A percentile compares a stretch with the other conserved stretches of the same genome.
Conservation (phyloP, 257 asterid species). For the Paraleonurus japonicus region DNA sequence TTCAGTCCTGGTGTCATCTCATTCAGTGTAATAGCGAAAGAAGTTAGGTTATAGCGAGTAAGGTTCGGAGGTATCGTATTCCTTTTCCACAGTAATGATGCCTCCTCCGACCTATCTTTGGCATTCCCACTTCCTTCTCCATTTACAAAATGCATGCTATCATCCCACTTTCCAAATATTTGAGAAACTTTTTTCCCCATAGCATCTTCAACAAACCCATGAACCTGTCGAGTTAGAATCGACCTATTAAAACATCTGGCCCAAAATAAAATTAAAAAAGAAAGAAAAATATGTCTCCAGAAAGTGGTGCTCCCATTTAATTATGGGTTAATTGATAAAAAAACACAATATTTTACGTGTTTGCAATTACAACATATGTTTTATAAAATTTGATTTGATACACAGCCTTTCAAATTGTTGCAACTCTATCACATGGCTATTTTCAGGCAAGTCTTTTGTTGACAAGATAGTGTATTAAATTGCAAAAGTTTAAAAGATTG, state of each 20-base stretch:
- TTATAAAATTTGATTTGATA: too few species aligned
- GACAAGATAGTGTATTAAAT: too few species aligned
- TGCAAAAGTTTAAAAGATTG: too few species aligned
- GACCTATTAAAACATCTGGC: slow-evolving; percentile 16
- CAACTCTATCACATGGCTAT: too few species aligned
- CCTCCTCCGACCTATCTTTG: slow-evolving; percentile 50
- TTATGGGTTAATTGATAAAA: too few species aligned
- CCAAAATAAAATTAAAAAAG: neutral
- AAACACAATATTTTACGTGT: too few species aligned
- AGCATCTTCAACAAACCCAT: slow-evolving; percentile 87
- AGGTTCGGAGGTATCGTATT: slow-evolving; percentile 53
- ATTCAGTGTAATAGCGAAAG: slow-evolving; percentile 82
- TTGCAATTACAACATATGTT: too few species aligned
- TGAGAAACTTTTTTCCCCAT: slow-evolving; percentile 64
- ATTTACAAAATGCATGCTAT: slow-evolving; percentile 58
- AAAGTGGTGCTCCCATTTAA: neutral
- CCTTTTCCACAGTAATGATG: slow-evolving; percentile 72
- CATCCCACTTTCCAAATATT: slow-evolving; percentile 91
- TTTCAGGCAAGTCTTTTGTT: too few species aligned
- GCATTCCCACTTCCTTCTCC: slow-evolving; percentile 60
- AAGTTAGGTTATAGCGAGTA: slow-evolving; percentile 80
- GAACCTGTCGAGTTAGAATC: slow-evolving; percentile 52
- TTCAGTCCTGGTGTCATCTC: slow-evolving; percentile 79
- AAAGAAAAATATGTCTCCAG: neutral
- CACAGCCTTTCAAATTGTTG: too few species aligned